These are phyloP conservation scores for Cadophora malorum DNA, from an alignment of 2,329 filamentous ascomycete species.

Conservation along the genomic window DNA sequence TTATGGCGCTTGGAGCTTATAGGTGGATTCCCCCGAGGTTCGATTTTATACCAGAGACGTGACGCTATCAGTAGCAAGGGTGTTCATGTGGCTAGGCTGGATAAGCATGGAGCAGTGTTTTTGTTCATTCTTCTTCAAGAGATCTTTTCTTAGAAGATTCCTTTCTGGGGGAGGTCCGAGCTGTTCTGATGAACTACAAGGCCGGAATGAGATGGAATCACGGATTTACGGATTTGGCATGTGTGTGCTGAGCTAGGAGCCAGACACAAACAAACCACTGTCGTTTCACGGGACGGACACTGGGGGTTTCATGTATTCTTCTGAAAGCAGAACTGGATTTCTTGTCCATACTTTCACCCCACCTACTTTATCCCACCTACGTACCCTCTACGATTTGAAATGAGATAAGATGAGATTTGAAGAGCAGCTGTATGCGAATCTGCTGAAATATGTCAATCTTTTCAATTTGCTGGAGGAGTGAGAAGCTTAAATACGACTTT, in stretches of 20 bases:
- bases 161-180: background rate
- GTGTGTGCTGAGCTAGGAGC: background rate
- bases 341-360: slow-evolving; percentile 2
- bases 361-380: background rate
- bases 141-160: background rate
- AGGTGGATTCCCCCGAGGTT: slow-evolving; percentile 15
- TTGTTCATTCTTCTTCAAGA: background rate
- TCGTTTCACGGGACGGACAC: slow-evolving; percentile 8
- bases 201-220: background rate
- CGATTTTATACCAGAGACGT: slow-evolving; percentile 11
- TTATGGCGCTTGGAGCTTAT: slow-evolving; percentile 11
- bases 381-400: background rate
- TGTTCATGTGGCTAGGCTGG: background rate
- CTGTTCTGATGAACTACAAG: background rate
- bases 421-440: too few species aligned
- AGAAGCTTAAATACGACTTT: too few species aligned
- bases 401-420: background rate
- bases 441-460: too few species aligned
- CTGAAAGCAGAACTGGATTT: slow-evolving; percentile 8
- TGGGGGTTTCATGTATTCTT: background rate
- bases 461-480: too few species aligned
- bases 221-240: background rate
- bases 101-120: background rate
- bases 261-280: slow-evolving; percentile 12
- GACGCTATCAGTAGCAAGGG: slow-evolving; percentile 14